phyloP scores from a whole-genome alignment of 371 early-diverging fungal genomes.

The Amoeboaphelidium protococcarum region DNA sequence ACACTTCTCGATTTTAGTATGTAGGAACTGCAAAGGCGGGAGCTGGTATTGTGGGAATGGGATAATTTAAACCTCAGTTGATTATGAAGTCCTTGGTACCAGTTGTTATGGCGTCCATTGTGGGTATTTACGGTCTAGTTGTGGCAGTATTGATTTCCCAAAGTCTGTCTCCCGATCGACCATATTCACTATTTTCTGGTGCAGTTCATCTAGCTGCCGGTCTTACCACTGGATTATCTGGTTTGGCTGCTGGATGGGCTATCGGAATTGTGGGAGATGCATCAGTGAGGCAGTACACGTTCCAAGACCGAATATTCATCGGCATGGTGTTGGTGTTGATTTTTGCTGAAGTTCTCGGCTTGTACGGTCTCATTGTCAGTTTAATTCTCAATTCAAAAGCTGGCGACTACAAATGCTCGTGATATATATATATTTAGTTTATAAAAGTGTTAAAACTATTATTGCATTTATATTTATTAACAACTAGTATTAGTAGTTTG shows the following conservation, averaged over 20 bases:
- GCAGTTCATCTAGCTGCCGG: not conserved
- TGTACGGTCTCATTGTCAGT: conserved; percentile 69
- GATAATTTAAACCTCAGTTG: not conserved
- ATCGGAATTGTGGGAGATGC: conserved; percentile 3
- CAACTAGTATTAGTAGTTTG: too few relatives aligned
- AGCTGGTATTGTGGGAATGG: not conserved
- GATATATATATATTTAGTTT: too few relatives aligned
- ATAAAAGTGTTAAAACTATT: too few relatives aligned
- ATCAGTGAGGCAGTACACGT: not conserved
- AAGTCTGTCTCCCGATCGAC: not conserved
- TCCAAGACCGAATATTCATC: too few relatives aligned
- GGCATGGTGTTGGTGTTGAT: conserved; percentile 70
- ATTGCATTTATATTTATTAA: too few relatives aligned
- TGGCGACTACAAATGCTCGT: not conserved
- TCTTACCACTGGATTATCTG: not conserved
- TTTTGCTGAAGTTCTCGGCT: conserved; percentile 93
- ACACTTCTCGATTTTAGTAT: too few relatives aligned
- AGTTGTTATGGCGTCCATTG: not conserved
- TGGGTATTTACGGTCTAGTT: not conserved
- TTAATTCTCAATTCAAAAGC: conserved; percentile 83
- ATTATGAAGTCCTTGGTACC: not conserved
- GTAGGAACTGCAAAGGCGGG: too few relatives aligned
- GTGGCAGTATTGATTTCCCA: not conserved
- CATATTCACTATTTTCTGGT: not conserved
- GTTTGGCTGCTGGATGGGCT: not conserved